Percentiles rank a stretch among this genome's conserved stretches.
phyloP scores from a whole-genome alignment of 768 basidiomycete species.

The Dentipellis fragilis region DNA sequence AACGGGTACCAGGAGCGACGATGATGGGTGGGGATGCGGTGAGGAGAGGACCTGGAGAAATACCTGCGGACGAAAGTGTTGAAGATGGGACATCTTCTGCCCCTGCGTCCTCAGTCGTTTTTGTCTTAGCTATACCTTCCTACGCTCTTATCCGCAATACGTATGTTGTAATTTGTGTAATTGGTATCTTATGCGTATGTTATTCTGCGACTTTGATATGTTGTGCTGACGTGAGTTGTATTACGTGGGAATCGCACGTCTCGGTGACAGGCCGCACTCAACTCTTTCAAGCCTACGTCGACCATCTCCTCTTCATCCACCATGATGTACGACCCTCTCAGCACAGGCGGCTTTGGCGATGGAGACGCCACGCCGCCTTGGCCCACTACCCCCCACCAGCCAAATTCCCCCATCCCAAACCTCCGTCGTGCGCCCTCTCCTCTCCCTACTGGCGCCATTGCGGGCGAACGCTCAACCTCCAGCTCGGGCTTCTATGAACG shows the following conservation, averaged over 20 bases:
- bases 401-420: slow-evolving; percentile 63
- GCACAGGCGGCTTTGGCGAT: slow-evolving; percentile 38
- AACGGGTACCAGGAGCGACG: slow-evolving; percentile 53
- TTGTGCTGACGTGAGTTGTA: not conserved
- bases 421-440: slow-evolving; percentile 52
- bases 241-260: not conserved
- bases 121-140: not conserved
- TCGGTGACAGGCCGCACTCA: not conserved
- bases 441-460: slow-evolving; percentile 23
- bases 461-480: slow-evolving; percentile 32
- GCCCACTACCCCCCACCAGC: slow-evolving; percentile 73
- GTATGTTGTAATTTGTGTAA: not conserved
- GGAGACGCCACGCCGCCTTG: slow-evolving; percentile 49
- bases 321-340: slow-evolving; percentile 67
- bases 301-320: not conserved
- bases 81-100: slow-evolving; percentile 92
- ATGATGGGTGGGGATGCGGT: slow-evolving; percentile 73
- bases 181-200: not conserved
- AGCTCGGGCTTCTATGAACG: slow-evolving; percentile 51
- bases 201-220: not conserved
- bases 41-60: slow-evolving; percentile 82
- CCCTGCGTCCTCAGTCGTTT: slow-evolving; percentile 25
- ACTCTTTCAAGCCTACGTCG: not conserved
- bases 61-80: slow-evolving; percentile 95
- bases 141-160: not conserved